These are phyloP conservation scores for Penicillium occitanis DNA, from an alignment of 2,329 filamentous ascomycete species.

Conservation along the genomic window DNA sequence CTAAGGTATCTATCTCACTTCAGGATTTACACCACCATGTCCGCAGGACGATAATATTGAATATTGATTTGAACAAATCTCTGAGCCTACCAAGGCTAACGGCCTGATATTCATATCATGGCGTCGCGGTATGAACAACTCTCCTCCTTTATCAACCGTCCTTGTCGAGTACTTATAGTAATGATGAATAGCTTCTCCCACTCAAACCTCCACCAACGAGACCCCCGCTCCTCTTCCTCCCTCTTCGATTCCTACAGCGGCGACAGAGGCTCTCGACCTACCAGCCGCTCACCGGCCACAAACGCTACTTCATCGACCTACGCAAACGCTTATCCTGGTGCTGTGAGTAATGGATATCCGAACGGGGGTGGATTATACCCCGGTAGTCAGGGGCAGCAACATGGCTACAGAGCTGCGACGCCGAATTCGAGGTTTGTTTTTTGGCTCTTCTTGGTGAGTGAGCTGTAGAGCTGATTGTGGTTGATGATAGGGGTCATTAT, in stretches of 20 bases:
- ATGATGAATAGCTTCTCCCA: slow-evolving; percentile 58
- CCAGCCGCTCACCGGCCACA: slow-evolving; percentile 39
- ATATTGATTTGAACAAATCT: neutral
- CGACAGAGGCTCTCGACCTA: slow-evolving; percentile 42
- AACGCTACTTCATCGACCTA: slow-evolving; percentile 49
- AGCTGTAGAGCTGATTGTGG: neutral
- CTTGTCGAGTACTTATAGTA: no score
- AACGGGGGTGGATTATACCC: slow-evolving; percentile 25
- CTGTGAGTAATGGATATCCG: slow-evolving; percentile 15
- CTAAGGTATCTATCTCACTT: neutral
- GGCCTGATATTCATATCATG: slow-evolving; percentile 7
- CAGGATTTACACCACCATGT: neutral
- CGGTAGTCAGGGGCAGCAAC: neutral
- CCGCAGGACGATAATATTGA: neutral
- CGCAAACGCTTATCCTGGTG: slow-evolving; percentile 41
- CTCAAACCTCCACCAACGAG: slow-evolving; percentile 66
- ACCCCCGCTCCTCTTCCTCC: slow-evolving; percentile 67
- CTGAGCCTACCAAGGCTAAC: neutral
- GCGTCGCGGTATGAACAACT: slow-evolving; percentile 16
- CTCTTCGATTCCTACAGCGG: slow-evolving; percentile 71
- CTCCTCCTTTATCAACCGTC: neutral
- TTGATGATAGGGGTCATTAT: slow-evolving; percentile 71
- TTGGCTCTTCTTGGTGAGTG: slow-evolving; percentile 22
- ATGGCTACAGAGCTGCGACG: slow-evolving; percentile 44
- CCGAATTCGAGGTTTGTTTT: slow-evolving; percentile 64